These are phyloP conservation scores for Cornus florida DNA, from an alignment of 148 eudicot genomes.

Conservation along the genomic window DNA sequence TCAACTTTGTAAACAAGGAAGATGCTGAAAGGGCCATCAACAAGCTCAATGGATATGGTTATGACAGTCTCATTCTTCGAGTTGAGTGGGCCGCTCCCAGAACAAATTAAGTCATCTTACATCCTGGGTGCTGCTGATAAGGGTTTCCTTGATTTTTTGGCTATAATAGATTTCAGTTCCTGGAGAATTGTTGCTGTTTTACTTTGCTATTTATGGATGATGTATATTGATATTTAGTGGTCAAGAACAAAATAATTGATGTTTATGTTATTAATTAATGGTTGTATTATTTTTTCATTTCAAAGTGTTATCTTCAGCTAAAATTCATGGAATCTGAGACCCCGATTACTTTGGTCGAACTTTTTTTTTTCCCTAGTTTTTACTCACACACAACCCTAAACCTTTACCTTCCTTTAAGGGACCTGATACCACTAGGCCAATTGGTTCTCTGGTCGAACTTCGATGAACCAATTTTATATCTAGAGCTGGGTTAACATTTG, in stretches of 20 bases:
- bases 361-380: too few relatives aligned
- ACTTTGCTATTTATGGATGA: background rate
- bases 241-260: background rate
- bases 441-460: too few relatives aligned
- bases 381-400: too few relatives aligned
- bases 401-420: too few relatives aligned
- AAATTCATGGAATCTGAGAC: too few relatives aligned
- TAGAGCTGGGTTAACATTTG: too few relatives aligned
- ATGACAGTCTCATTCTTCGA: constrained; percentile 84
- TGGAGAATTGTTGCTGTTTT: background rate
- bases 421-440: too few relatives aligned
- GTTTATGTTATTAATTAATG: background rate
- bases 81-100: constrained; percentile 96
- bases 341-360: too few relatives aligned
- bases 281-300: background rate
- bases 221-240: background rate
- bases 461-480: too few relatives aligned
- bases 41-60: constrained; percentile 97
- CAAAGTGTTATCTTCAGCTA: too few relatives aligned
- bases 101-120: constrained; percentile 52
- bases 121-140: background rate
- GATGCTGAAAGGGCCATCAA: constrained; percentile 87
- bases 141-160: background rate
- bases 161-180: background rate
- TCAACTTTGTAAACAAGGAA: constrained; percentile 76